A percentile compares a stretch with the other conserved stretches of the same genome.
These are phyloP conservation scores for Sporothrix pallida DNA, from an alignment of 2,329 filamentous ascomycete genomes.

Conservation along the genomic window DNA sequence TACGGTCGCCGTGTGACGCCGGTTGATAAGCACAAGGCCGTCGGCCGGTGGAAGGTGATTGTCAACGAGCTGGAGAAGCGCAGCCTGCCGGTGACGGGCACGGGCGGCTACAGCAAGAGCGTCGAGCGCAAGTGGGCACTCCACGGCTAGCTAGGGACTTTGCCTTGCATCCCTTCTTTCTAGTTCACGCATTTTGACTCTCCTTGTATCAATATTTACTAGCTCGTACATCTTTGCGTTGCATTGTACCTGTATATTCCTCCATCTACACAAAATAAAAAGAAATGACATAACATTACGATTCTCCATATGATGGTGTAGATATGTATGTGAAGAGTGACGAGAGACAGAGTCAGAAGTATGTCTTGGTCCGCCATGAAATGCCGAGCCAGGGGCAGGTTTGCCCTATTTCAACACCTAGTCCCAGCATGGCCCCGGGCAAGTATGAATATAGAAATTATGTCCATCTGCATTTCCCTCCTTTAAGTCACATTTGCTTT, in stretches of 20 bases:
- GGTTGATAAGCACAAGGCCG: slow-evolving; percentile 70
- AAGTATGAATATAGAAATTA: no score
- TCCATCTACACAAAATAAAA: slow-evolving; percentile 8
- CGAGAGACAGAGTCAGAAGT: no score
- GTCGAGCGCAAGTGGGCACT: slow-evolving; percentile 38
- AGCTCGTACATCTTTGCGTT: not conserved
- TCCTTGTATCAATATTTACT: slow-evolving; percentile 24
- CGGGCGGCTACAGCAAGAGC: slow-evolving; percentile 37
- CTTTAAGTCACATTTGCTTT: no score
- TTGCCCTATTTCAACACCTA: no score
- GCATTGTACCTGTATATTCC: slow-evolving; percentile 14
- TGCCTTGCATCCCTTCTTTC: not conserved
- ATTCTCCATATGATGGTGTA: no score
- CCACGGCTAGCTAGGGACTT: not conserved
- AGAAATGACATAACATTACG: not conserved
- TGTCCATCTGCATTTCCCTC: no score
- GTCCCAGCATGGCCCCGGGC: no score
- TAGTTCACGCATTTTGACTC: not conserved
- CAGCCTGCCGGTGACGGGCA: slow-evolving; percentile 42
- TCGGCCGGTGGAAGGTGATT: slow-evolving; percentile 50
- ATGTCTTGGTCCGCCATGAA: not conserved
- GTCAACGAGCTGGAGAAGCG: slow-evolving; percentile 44
- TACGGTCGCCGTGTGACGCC: slow-evolving; percentile 68
- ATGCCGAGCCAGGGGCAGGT: not conserved
- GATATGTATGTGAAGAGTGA: no score